Conservation (phyloP, 805 yeast genomes). For the Teunomyces stri region DNA sequence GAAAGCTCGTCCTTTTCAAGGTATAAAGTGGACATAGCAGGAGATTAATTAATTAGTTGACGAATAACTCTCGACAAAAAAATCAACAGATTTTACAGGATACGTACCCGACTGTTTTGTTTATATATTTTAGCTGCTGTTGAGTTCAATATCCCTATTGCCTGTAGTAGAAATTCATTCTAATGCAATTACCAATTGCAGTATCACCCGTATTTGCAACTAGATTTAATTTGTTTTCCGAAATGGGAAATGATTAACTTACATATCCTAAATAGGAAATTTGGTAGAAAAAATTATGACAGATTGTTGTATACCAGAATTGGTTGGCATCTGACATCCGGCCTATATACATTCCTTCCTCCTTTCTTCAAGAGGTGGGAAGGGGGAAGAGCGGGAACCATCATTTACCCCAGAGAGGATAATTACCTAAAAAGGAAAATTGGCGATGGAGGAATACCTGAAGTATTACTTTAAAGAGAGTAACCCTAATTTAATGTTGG, state of each 20-base stretch:
- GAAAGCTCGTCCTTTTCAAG: slow-evolving; percentile 14
- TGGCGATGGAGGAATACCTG: not conserved
- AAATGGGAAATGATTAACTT: slow-evolving; percentile 5
- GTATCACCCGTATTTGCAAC: not conserved
- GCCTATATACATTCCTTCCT: not conserved
- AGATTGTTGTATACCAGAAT: not conserved
- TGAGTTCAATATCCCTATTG: not conserved
- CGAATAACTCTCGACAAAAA: slow-evolving; percentile 1
- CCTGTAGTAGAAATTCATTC: slow-evolving; percentile 1
- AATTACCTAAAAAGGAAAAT: not conserved
- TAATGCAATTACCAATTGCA: not conserved
- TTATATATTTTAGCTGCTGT: not conserved
- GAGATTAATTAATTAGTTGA: not conserved
- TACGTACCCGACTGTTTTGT: not conserved
- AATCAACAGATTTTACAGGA: not conserved
- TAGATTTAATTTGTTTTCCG: slow-evolving; percentile 7
- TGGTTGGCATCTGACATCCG: not conserved
- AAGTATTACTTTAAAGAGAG: not conserved
- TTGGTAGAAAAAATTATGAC: not conserved
- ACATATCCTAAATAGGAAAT: slow-evolving; percentile 6
- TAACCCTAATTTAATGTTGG: not conserved
- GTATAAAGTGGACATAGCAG: slow-evolving; percentile 2
- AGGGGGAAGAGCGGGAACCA: not conserved
- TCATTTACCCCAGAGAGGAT: not conserved
- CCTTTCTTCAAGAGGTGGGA: not conserved